Conservation (phyloP, 192 early-diverging fungal species). For the Umbelopsis vinacea region DNA sequence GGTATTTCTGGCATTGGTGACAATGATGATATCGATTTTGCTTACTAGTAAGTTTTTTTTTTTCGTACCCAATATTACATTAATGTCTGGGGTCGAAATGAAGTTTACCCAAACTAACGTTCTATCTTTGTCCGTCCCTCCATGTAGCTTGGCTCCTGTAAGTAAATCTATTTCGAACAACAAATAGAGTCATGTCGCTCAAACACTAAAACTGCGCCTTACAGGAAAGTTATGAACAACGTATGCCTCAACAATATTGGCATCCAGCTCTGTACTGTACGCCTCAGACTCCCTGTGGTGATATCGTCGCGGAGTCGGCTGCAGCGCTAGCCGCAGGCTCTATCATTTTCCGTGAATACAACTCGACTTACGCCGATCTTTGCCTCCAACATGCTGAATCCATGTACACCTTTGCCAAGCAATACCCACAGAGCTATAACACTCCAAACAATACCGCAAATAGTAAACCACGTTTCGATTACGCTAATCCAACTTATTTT, state of each 20-base stretch:
- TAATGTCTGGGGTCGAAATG: too few species aligned
- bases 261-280: conserved; percentile 39
- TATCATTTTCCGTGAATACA: conserved; percentile 53
- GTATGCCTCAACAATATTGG: conserved; percentile 47
- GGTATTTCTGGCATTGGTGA: conserved; percentile 39
- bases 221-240: conserved; percentile 45
- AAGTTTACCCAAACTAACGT: too few species aligned
- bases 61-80: too few species aligned
- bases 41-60: conserved; percentile 47
- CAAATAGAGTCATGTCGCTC: neutral
- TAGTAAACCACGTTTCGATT: neutral
- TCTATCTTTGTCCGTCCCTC: too few species aligned
- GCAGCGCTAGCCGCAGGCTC: conserved; percentile 60
- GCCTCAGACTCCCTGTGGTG: conserved; percentile 31
- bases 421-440: conserved; percentile 17
- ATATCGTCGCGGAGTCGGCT: conserved; percentile 53
- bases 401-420: conserved; percentile 41
- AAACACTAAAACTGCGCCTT: conserved; percentile 34
- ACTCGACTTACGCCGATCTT: conserved; percentile 46
- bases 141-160: neutral
- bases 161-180: neutral
- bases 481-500: neutral
- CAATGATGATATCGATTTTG: conserved; percentile 39
- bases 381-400: conserved; percentile 45
- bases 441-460: conserved; percentile 7